Conservation (phyloP, 2,329 filamentous ascomycete genomes). For the Exophiala mesophila region DNA sequence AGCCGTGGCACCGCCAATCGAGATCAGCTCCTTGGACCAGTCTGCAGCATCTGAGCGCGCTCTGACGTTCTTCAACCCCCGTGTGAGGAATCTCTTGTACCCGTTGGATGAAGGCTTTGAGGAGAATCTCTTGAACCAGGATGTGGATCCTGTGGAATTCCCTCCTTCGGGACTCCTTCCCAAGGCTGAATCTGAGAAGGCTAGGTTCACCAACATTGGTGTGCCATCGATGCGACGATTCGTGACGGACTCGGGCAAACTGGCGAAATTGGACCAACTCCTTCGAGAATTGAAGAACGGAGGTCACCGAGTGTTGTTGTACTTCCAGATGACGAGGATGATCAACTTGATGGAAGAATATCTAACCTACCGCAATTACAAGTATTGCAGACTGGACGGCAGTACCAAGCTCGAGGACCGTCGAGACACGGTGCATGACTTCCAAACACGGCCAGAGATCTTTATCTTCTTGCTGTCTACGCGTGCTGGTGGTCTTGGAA, state of each 20-base stretch:
- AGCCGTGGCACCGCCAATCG: constrained; percentile 79
- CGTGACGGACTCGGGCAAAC: constrained; percentile 94
- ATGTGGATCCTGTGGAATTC: constrained; percentile 61
- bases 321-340: constrained; percentile 99
- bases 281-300: constrained; percentile 86
- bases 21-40: constrained; percentile 69
- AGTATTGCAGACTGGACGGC: constrained; percentile 92
- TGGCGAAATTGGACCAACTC: constrained; percentile 82
- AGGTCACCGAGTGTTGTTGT: constrained; percentile 87
- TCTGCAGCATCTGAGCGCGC: constrained; percentile 62
- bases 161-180: constrained; percentile 66
- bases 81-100: constrained; percentile 70
- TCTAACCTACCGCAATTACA: constrained; percentile 97
- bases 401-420: constrained; percentile 96
- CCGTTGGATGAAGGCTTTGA: constrained; percentile 59
- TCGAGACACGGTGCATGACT: constrained; percentile 92
- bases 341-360: constrained; percentile 99
- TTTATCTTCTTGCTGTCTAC: constrained; percentile 97
- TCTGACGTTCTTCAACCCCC: constrained; percentile 70
- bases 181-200: constrained; percentile 71
- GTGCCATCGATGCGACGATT: constrained; percentile 97
- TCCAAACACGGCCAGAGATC: constrained; percentile 89
- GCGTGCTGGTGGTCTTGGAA: constrained; percentile 93
- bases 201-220: constrained; percentile 81
- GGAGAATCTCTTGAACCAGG: constrained; percentile 66